Evolutionary conservation across 2,329 filamentous ascomycete genomes (phyloP), one percentile per base, ranked within the genome.

Genomic region (Penicillium sp.): DNA sequence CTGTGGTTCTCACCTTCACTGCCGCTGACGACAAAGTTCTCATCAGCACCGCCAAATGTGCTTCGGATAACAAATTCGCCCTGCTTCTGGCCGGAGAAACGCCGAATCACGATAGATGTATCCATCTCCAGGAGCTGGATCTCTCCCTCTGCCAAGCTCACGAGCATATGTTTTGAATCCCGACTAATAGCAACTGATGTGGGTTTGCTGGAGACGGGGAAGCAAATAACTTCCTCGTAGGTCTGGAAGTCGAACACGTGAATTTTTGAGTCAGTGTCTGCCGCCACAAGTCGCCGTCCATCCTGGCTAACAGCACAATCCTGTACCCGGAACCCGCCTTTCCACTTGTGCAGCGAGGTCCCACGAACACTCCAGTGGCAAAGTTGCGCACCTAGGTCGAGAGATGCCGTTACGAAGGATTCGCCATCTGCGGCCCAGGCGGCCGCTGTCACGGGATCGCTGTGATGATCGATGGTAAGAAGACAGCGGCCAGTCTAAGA

Each of bases 11-110:
- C 76, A 91, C 90, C 88, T 81, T 96, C 91, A 65, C 91, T 96
- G 10, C 94, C 94, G 65, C 89, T 93, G 26, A 95, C 80, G 9
- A 97, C 87, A 70, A 96, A 96, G 68, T 87, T 92, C 74, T 96
- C 91, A 53, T 89, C 87, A 1, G 93, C 92, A 29, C 94, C 94
- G 16, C 94, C 94, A 72, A 96, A 94, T 0, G 81, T 78, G 64
- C 86, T 89, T 46, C 93, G 82, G 53, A 99, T 95, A 50, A 96
- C 82, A 66, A 79, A 96, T 2, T 87, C 77, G 49, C 85, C 86
- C 57, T 91, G 89, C 41, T 80, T 82, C 56, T 92, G 88, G 0
- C 90, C 92, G 15, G 83, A 78, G 67, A 89, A 97, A 61, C 81
- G 85, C 61, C 88, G 86, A 4, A 93, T 77, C n/a, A 86, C 78